A percentile compares a stretch with the other conserved stretches of the same genome.
phyloP scores from a whole-genome alignment of 352 stramenopile genomes.

The Stramenopiles sp. region DNA sequence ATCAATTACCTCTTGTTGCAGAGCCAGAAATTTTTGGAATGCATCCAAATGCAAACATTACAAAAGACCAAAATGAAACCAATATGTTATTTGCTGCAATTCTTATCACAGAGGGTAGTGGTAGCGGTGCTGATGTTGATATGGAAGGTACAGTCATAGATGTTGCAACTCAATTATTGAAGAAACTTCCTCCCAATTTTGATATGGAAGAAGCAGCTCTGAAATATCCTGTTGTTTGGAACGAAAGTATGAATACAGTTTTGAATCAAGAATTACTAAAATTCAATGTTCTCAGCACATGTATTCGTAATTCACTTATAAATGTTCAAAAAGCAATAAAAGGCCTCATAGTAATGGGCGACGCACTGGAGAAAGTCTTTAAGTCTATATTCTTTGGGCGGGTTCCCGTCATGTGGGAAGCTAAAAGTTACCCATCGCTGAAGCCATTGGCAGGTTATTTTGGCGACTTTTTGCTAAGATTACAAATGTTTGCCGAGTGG shows the following conservation, averaged over 20 bases:
- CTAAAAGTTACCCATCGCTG: conserved; percentile 18
- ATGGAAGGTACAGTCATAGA: conserved; percentile 31
- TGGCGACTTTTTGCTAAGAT: conserved; percentile 41
- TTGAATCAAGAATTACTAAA: conserved; percentile 61
- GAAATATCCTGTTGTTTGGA: conserved; percentile 53
- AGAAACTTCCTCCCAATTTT: conserved; percentile 29
- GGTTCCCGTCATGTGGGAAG: conserved; percentile 43
- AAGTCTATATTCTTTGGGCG: conserved; percentile 55
- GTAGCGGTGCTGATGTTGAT: conserved; percentile 7
- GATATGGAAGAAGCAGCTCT: conserved; percentile 53
- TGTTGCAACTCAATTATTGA: conserved; percentile 41
- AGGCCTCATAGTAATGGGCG: conserved; percentile 70
- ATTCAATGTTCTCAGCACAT: conserved; percentile 62
- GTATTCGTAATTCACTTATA: conserved; percentile 33
- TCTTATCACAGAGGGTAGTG: conserved; percentile 22
- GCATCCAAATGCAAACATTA: conserved; percentile 69
- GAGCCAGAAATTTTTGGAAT: conserved; percentile 58
- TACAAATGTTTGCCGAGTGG: conserved; percentile 59
- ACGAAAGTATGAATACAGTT: conserved; percentile 79
- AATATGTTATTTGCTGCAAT: conserved; percentile 44
- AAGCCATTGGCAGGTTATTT: conserved; percentile 64
- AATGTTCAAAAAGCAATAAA: conserved; percentile 53
- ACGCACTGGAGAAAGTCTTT: conserved; percentile 51
- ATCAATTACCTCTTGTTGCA: conserved; percentile 39
- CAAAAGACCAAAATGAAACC: conserved; percentile 66